phyloP scores from a whole-genome alignment of 208 protist species.

The Crithidia sp. region DNA sequence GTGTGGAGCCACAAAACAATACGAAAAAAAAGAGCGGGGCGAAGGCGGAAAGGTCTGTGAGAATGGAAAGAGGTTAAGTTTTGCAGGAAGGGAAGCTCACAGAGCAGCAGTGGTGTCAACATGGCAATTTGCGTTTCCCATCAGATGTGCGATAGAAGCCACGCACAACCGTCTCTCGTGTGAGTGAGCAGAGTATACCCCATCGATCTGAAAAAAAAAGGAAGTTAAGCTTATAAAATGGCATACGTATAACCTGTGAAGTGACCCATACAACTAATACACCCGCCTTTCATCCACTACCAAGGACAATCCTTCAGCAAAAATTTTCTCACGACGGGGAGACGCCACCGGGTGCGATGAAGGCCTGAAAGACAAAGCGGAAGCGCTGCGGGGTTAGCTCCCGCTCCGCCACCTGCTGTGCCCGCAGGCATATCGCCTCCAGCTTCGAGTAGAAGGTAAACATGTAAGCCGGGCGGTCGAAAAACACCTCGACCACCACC shows the following conservation, averaged over 20 bases:
- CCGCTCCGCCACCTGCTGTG: slow-evolving; percentile 65
- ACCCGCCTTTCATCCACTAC: background rate
- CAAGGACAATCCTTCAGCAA: background rate
- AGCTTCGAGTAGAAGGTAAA: slow-evolving; percentile 91
- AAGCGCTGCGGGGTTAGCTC: slow-evolving; percentile 66
- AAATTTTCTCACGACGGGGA: slow-evolving; percentile 18
- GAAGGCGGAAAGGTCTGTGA: too few species aligned
- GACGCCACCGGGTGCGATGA: slow-evolving; percentile 79
- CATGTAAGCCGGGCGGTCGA: slow-evolving; percentile 89
- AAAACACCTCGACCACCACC: slow-evolving; percentile 92
- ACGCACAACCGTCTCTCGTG: too few species aligned
- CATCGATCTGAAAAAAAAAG: background rate
- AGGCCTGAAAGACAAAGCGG: slow-evolving; percentile 90
- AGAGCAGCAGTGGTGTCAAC: too few species aligned
- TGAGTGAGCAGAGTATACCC: too few species aligned
- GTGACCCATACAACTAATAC: too few species aligned
- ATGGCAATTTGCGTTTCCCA: too few species aligned
- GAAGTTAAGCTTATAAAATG: too few species aligned
- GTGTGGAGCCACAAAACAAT: background rate
- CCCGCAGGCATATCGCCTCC: slow-evolving; percentile 80
- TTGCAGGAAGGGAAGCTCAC: too few species aligned
- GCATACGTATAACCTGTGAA: too few species aligned
- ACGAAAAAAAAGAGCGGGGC: background rate
- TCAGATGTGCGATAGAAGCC: too few species aligned
- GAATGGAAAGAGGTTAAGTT: too few species aligned